These are phyloP conservation scores for Aspergillus fumigatiaffinis DNA, from an alignment of 2,329 filamentous ascomycete species.

Conservation along the genomic window DNA sequence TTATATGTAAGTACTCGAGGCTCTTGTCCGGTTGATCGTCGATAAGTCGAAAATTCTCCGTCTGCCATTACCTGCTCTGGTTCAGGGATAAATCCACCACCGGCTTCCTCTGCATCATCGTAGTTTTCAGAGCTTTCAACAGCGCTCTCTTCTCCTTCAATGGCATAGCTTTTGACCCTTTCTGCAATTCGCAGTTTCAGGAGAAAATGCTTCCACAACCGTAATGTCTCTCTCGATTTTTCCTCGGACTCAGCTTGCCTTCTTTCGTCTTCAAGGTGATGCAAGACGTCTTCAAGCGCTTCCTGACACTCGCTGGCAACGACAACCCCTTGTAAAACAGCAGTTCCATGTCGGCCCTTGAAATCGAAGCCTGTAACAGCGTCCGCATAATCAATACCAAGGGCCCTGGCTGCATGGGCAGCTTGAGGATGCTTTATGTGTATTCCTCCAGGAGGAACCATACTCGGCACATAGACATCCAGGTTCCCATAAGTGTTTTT, in stretches of 20 bases:
- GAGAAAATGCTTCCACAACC: conserved; percentile 58
- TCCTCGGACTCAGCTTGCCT: conserved; percentile 59
- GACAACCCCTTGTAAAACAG: conserved; percentile 73
- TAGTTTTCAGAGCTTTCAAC: conserved; percentile 27
- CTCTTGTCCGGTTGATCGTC: too few species aligned
- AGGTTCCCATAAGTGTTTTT: conserved; percentile 61
- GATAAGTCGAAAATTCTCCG: background rate
- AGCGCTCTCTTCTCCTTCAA: conserved; percentile 34
- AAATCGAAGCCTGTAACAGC: conserved; percentile 90
- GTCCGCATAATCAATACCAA: conserved; percentile 82
- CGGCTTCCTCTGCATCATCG: conserved; percentile 21
- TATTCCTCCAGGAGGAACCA: conserved; percentile 58
- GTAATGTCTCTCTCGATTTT: conserved; percentile 48
- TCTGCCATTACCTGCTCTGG: conserved; percentile 14
- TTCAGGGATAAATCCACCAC: conserved; percentile 40
- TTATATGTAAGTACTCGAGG: background rate
- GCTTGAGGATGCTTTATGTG: conserved; percentile 59
- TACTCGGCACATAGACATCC: conserved; percentile 60
- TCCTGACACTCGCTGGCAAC: conserved; percentile 69
- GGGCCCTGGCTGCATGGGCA: conserved; percentile 65
- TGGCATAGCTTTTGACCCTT: conserved; percentile 60
- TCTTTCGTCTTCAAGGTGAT: conserved; percentile 63
- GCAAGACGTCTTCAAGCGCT: conserved; percentile 66
- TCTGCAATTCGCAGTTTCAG: conserved; percentile 66
- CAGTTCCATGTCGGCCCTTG: conserved; percentile 78